Percentiles rank a stretch among this genome's conserved stretches.
Conservation (phyloP, 306 rosid genomes). For the Inga leiocalycina region DNA sequence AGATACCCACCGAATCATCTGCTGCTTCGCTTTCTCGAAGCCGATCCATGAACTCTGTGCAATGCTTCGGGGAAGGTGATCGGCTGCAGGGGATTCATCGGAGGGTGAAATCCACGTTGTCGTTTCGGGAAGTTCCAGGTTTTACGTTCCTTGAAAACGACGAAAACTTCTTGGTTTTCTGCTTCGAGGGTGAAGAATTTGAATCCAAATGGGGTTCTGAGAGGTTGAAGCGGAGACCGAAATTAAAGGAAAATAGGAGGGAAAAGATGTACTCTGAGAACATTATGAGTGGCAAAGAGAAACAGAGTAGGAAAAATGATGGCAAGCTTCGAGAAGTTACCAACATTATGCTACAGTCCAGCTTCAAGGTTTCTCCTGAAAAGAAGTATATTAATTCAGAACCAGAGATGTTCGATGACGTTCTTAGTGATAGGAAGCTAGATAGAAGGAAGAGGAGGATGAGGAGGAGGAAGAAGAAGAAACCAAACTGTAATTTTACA, state of each 20-base stretch:
- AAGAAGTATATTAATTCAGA: conserved; percentile 32
- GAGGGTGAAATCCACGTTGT: conserved; percentile 54
- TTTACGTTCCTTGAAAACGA: conserved; percentile 60
- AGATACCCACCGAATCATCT: conserved; percentile 24
- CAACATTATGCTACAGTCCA: background rate
- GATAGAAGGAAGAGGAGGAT: conserved; percentile 11
- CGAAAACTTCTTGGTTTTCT: conserved; percentile 65
- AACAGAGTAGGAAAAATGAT: conserved; percentile 32
- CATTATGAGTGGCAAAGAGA: conserved; percentile 42
- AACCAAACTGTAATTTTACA: conserved; percentile 16
- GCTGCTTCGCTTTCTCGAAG: conserved; percentile 45
- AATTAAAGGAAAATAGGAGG: conserved; percentile 42
- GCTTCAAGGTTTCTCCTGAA: conserved; percentile 26
- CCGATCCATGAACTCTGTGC: conserved; percentile 67
- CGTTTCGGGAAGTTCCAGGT: conserved; percentile 62
- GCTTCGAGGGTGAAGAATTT: conserved; percentile 53
- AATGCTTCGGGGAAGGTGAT: conserved; percentile 47
- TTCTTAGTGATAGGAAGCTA: conserved; percentile 32
- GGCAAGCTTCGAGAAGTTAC: conserved; percentile 43
- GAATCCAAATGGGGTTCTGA: conserved; percentile 40
- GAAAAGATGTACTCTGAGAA: conserved; percentile 34
- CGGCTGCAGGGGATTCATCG: conserved; percentile 37
- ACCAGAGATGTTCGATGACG: conserved; percentile 31
- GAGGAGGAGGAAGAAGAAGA: conserved; percentile 41
- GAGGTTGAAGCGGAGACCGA: conserved; percentile 47